Conservation (phyloP, 2,329 filamentous ascomycete species). For the Aciculosporium take region DNA sequence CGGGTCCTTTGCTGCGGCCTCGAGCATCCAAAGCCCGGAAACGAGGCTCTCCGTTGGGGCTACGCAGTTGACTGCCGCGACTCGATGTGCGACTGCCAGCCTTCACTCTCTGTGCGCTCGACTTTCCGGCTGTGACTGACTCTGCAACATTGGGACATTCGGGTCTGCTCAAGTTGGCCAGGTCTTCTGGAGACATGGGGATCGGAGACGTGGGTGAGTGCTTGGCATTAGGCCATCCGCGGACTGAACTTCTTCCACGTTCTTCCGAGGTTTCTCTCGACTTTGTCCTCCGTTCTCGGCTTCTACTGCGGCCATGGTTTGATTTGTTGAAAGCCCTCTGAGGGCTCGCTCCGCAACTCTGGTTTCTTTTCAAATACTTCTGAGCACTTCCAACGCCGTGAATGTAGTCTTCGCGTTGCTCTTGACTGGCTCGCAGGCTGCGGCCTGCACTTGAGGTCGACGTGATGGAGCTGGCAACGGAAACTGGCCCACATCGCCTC, state of each 20-base stretch:
- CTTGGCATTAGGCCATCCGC: slow-evolving; percentile 60
- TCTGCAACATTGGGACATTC: slow-evolving; percentile 22
- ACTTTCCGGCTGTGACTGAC: slow-evolving; percentile 31
- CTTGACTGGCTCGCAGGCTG: slow-evolving; percentile 35
- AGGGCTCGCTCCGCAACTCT: slow-evolving; percentile 40
- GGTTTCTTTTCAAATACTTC: slow-evolving; percentile 40
- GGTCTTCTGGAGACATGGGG: slow-evolving; percentile 85
- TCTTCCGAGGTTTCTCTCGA: slow-evolving; percentile 53
- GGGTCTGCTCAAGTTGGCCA: slow-evolving; percentile 46
- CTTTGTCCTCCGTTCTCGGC: slow-evolving; percentile 35
- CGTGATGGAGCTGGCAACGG: slow-evolving; percentile 42
- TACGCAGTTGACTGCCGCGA: slow-evolving; percentile 31
- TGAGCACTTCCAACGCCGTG: slow-evolving; percentile 70
- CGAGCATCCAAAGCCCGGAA: slow-evolving; percentile 35
- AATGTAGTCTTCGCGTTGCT: slow-evolving; percentile 71
- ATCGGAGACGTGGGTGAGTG: slow-evolving; percentile 83
- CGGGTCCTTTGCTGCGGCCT: slow-evolving; percentile 48
- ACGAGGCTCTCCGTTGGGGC: slow-evolving; percentile 29
- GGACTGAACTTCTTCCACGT: slow-evolving; percentile 50
- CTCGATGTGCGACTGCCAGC: slow-evolving; percentile 34
- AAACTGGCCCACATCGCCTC: slow-evolving; percentile 38
- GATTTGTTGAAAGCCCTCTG: slow-evolving; percentile 29
- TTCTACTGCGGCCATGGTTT: slow-evolving; percentile 31
- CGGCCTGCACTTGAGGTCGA: slow-evolving; percentile 38
- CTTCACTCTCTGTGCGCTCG: slow-evolving; percentile 19